A percentile compares a stretch with the other conserved stretches of the same genome.
phyloP scores from a whole-genome alignment of 176 grass and related monocot species.

The Elaeis guineensis region DNA sequence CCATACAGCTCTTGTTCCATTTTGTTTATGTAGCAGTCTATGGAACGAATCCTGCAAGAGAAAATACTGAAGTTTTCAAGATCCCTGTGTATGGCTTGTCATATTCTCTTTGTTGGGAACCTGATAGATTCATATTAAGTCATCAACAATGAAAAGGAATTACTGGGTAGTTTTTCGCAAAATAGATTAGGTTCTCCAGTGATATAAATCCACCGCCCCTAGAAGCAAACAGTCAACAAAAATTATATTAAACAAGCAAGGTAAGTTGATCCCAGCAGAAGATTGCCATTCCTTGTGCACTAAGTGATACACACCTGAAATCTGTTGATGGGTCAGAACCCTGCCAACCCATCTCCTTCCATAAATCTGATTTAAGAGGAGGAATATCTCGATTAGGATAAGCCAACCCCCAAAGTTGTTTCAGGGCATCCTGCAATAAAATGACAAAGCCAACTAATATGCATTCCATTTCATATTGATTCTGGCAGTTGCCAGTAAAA shows the following conservation, averaged over 20 bases:
- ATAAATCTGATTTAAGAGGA: conserved; percentile 77
- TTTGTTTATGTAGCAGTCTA: conserved; percentile 60
- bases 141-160: not conserved
- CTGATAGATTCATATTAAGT: too few relatives aligned
- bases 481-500: too few relatives aligned
- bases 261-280: conserved; percentile 1
- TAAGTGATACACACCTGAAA: conserved; percentile 51
- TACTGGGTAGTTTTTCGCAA: conserved; percentile 66
- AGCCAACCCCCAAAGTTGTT: conserved; percentile 70
- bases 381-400: conserved; percentile 67
- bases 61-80: not conserved
- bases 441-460: not conserved
- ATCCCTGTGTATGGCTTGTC: too few relatives aligned
- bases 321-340: conserved; percentile 68
- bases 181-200: conserved; percentile 48
- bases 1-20: conserved; percentile 79
- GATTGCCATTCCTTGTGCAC: too few relatives aligned
- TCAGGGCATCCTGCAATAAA: conserved; percentile 59
- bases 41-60: conserved; percentile 58
- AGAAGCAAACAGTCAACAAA: conserved; percentile 6
- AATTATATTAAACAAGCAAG: conserved; percentile 15
- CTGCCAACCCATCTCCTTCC: conserved; percentile 97
- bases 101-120: too few relatives aligned
- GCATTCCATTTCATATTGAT: not conserved
- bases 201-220: conserved; percentile 87